These are phyloP conservation scores for Sonneratia caseolaris DNA, from an alignment of 345 rosid species.

Conservation along the genomic window DNA sequence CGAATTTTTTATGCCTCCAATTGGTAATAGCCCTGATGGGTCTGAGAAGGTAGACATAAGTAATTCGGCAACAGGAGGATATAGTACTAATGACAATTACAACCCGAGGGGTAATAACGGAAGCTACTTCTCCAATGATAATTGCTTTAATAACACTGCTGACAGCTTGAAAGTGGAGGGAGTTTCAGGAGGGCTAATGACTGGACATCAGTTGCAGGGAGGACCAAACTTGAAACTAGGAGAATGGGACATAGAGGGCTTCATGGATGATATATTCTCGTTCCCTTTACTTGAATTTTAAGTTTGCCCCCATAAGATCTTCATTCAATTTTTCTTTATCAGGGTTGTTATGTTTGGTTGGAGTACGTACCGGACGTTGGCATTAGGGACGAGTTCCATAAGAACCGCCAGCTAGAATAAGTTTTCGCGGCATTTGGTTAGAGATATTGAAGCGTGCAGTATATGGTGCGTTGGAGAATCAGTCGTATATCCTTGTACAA, in stretches of 20 bases:
- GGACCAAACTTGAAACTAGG: slow-evolving; percentile 66
- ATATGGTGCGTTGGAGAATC: background rate
- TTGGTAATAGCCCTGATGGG: slow-evolving; percentile 20
- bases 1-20: slow-evolving; percentile 44
- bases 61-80: slow-evolving; percentile 9
- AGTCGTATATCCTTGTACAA: background rate
- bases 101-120: slow-evolving; percentile 18
- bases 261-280: slow-evolving; percentile 57
- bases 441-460: background rate
- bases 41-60: background rate
- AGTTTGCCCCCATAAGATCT: background rate
- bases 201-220: slow-evolving; percentile 46
- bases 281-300: slow-evolving; percentile 85
- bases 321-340: too few species aligned
- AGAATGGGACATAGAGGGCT: slow-evolving; percentile 88
- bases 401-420: background rate
- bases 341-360: too few species aligned
- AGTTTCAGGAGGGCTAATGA: slow-evolving; percentile 27
- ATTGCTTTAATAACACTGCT: slow-evolving; percentile 37
- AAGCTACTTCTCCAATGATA: slow-evolving; percentile 30
- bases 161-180: slow-evolving; percentile 36
- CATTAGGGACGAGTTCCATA: background rate
- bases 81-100: slow-evolving; percentile 21
- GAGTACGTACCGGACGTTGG: too few species aligned
- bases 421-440: background rate